Evolutionary conservation across 2,329 filamentous ascomycete species (phyloP), one percentile per base, ranked within the genome.

Genomic region (Scedosporium boydii): DNA sequence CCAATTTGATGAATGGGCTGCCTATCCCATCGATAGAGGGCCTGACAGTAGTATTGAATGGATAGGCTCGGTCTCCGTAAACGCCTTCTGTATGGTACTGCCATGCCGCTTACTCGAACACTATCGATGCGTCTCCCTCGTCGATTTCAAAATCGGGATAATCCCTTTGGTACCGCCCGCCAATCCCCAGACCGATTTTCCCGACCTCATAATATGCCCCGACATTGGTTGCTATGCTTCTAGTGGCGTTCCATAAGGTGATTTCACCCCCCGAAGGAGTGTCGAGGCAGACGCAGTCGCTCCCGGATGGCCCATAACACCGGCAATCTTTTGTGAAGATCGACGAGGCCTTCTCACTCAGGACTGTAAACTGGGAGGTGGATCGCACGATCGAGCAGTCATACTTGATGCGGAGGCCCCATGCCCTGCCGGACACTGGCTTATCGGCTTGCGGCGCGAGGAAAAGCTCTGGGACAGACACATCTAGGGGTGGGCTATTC

Each of bases 321-420:
- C 14, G 1, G 29, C 26, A 27, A 2, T 4, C 53, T 29, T n/a
- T 21, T 9, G 1, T 26, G 41, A 48, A 16, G 14, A 3, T 6
- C 12, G 58, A 55, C 12, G 3, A 38, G 6, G 60, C 42, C 48
- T 63, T 62, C 34, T 64, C 26, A 42, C 57, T 65, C 3, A 66
- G 57, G 48, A 65, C 41, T 5, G 57, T 64, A 14, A 66, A 65
- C 12, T 65, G 42, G 26, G 64, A 66, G 2, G 57, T 58, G 3
- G 61, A 26, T 0, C 60, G 1, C 2, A 65, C 60, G 1, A 63
- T 57, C 10, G 65, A 65, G 34, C 65, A 66, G 46, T 65, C 51
- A 55, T 65, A 66, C 7, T n/a, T 38, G 6, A 62, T 34, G 14
- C 62, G 64, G 10, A 66, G 53, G 3, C 65, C 65, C 64, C 64